Evolutionary conservation across 441 rosid species (phyloP), one percentile per base, ranked within the genome.

Genomic region (Pelargonium fulgidum): DNA sequence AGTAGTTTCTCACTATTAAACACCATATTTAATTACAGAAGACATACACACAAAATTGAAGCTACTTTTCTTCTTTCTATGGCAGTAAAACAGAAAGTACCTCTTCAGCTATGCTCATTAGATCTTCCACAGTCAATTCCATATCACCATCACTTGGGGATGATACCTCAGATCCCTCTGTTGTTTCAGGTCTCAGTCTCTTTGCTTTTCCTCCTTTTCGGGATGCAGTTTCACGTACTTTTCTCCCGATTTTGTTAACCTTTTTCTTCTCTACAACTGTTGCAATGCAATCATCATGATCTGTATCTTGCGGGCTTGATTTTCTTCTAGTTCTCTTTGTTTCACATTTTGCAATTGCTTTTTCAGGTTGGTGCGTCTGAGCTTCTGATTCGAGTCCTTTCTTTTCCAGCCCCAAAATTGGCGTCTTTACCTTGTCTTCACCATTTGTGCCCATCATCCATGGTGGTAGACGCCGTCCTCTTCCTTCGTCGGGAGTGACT

Each of bases 381-480:
- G 66, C 4, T 48, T 44, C 13, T 45, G 67, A 17, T 17, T 64
- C 62, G 17, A 36, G 13, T 65, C 62, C 75, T 33, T 48, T 44
- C 4, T 68, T 66, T 13, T 12, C 20, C 13, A 19, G 59, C 3
- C 19, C 67, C 50, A 62, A 12, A 11, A 3, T 8, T 26, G 58
- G 39, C 14, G 16, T 58, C 33, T 12, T 9, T 14, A 3, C 48
- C 4, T 19, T 19, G 7, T 56, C 71, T 22, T 3, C 8, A 7
- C 2, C 56, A n/a, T 42, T 62, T 6, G 19, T 29, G 1, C 2
- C 68, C 52, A 68, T 48, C 80, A 80, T 74, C 83, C 83, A 82
- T 1, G 69, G 50, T 0, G 79, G 85, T 26, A 82, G 68, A 52
- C 81, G 85, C 79, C 81, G 73, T 1, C 58, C 58, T 36, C 44